Evolutionary conservation across 2,329 filamentous ascomycete species (phyloP), one percentile per base, ranked within the genome.

Genomic region (Simplicillium sp.): DNA sequence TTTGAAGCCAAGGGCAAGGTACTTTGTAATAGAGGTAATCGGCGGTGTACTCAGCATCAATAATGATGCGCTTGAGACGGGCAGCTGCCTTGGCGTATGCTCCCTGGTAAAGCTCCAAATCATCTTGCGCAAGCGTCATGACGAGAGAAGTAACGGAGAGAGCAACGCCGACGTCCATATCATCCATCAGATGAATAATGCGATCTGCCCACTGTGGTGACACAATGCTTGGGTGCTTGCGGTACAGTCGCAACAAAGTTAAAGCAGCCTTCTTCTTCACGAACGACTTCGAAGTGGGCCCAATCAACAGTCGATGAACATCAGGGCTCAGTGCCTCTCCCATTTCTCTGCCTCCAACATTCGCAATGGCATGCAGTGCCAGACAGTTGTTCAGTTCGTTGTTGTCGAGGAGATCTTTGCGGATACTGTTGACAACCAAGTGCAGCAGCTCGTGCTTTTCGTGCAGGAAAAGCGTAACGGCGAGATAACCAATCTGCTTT

Each of bases 11-110:
- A 3, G 92, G 92, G 57, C 92, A 98, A 1, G 92, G 92, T n/a
- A 98, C 92, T 56, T 96, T 96, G 71, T 98, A 98, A 68, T 98
- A 98, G 18, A 96, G 77, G 58, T 98, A 98, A 58, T 97, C 92
- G 42, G 80, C 76, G 1, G 87, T 78, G 54, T 87, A 92, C 52
- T 98, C 90, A 48, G 84, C 83, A 51, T 97, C 90, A 18, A 97
- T 81, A 13, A 96, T 73, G 50, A 97, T 85, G 49, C 86, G 82
- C 67, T 95, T 95, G 53, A 98, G 63, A 42, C 88, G 75, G 46
- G 87, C 84, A 1, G 90, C 90, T 28, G 90, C 90, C 65, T 97
- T 98, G 48, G 88, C 82, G 58, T 96, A 97, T 53, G 87, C 87
- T 34, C 88, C 89, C 61, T 84, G 90, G 70, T 96, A 98, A 55